Percentiles rank a stretch among this genome's conserved stretches.
phyloP scores from a whole-genome alignment of 2,329 filamentous ascomycete genomes.

The Monosporascus sp. region DNA sequence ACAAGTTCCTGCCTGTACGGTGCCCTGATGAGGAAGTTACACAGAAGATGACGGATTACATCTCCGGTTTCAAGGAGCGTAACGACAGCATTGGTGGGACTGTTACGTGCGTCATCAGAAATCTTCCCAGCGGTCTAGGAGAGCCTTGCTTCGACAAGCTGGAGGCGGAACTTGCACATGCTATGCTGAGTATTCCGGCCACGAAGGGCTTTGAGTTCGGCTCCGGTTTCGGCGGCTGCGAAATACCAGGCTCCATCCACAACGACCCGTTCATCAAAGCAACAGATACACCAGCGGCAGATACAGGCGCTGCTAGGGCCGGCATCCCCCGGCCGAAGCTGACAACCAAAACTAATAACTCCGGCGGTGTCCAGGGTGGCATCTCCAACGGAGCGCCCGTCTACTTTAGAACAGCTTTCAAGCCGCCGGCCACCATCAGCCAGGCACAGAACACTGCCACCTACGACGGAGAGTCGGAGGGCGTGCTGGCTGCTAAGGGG shows the following conservation, averaged over 20 bases:
- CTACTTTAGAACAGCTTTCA: slow-evolving; percentile 94
- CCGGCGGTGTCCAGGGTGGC: slow-evolving; percentile 89
- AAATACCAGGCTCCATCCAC: slow-evolving; percentile 82
- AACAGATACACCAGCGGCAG: slow-evolving; percentile 36
- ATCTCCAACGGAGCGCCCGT: slow-evolving; percentile 91
- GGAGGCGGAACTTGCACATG: slow-evolving; percentile 84
- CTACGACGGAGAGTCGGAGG: slow-evolving; percentile 66
- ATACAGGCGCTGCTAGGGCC: slow-evolving; percentile 37
- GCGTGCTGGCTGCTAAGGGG: slow-evolving; percentile 83
- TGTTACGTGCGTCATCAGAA: slow-evolving; percentile 88
- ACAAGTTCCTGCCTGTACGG: slow-evolving; percentile 78
- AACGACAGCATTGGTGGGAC: slow-evolving; percentile 91
- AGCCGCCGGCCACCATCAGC: slow-evolving; percentile 89
- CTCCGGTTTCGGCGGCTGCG: slow-evolving; percentile 82
- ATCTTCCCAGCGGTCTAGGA: slow-evolving; percentile 77
- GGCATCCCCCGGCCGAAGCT: slow-evolving; percentile 55
- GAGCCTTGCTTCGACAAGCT: slow-evolving; percentile 96
- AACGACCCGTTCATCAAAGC: slow-evolving; percentile 79
- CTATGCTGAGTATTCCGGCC: slow-evolving; percentile 91
- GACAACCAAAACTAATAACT: slow-evolving; percentile 89
- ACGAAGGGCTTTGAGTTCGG: slow-evolving; percentile 96
- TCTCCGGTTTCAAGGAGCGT: slow-evolving; percentile 71
- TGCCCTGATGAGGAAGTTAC: slow-evolving; percentile 67
- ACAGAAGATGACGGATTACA: slow-evolving; percentile 70
- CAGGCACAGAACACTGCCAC: slow-evolving; percentile 79